Base-by-base conservation (phyloP, 805 yeast species). In the Pichia pseudocactophila region DNA sequence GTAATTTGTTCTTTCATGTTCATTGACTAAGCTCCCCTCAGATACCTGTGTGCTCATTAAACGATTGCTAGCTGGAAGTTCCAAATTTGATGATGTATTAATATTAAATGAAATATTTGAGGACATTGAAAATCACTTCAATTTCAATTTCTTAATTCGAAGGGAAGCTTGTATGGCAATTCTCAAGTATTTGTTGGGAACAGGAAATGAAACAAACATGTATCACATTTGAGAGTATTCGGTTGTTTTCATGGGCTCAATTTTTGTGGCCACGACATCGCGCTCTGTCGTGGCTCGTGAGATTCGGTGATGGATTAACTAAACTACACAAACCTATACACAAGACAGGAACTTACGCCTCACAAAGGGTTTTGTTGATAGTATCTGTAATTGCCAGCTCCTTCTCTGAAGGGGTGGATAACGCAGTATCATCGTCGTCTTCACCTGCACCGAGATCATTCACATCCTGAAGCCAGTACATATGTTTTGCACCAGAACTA, bases 401-500 rank as follows among this genome's bases (percentile, higher is more conserved):
- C 50, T 73, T 72, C 26, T 61, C 71, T 5, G 47, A 41, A 11
- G 37, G 41, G 22, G 82, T 76, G 63, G 81, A 73, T 55, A 71
- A 70, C 41, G 65, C 64, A 34, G 70, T 70, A 39, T 73, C 73
- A 48, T 80, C 82, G 43, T 78, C 84, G 54, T 78, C 76, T 8
- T 80, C 85, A 3, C 42, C 40, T 11, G 43, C 37, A 2, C 35
- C 40, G 7, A 27, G 31, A 11, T 40, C 44, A 39, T 67, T 69
- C 47, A 74, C 56, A 50, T 78, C 84, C 62, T 86, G 96, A 63
- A 87, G 65, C 96, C 96, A 86, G 56, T 70, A 75, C 51, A 74
- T 59, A 48, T 66, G 65, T 51, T 66, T 72, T 25, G 66, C 66
- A 9, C 66, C 66, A 3, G 65, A 60, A 38, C 63, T 56, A 34